phyloP scores from a whole-genome alignment of 768 basidiomycete species.

The Filobasidium floriforme region DNA sequence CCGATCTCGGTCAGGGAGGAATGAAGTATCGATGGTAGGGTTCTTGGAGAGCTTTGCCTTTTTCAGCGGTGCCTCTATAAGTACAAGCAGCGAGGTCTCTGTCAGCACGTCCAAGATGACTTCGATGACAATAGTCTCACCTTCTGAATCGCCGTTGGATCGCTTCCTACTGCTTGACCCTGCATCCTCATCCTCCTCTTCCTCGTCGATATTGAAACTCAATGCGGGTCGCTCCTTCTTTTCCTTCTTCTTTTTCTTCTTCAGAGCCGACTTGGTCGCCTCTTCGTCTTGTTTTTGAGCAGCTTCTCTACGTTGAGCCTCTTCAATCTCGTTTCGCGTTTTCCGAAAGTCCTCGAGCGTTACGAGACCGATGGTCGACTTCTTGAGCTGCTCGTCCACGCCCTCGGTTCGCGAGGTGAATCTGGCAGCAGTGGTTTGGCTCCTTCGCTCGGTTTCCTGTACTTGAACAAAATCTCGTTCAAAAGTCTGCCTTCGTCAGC shows the following conservation, averaged over 20 bases:
- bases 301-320: slow-evolving; percentile 81
- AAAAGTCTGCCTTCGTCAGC: not conserved
- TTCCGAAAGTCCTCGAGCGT: slow-evolving; percentile 87
- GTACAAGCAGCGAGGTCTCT: slow-evolving; percentile 19
- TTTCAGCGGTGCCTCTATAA: slow-evolving; percentile 52
- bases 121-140: not conserved
- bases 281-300: slow-evolving; percentile 59
- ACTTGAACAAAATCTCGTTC: not conserved
- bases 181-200: slow-evolving; percentile 37
- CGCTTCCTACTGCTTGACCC: slow-evolving; percentile 32
- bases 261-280: slow-evolving; percentile 43
- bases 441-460: slow-evolving; percentile 80
- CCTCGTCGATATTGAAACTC: slow-evolving; percentile 82
- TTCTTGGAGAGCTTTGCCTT: slow-evolving; percentile 83
- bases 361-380: slow-evolving; percentile 84
- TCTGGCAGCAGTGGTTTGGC: slow-evolving; percentile 66
- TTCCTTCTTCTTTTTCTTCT: slow-evolving; percentile 85
- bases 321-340: slow-evolving; percentile 76
- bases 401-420: slow-evolving; percentile 93
- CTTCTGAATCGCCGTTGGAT: slow-evolving; percentile 24
- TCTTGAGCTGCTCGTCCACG: slow-evolving; percentile 85
- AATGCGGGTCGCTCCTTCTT: slow-evolving; percentile 78
- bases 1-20: slow-evolving; percentile 93
- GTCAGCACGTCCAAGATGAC: slow-evolving; percentile 1
- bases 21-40: slow-evolving; percentile 92